phyloP scores from a whole-genome alignment of 1,139 yeast species.

The Pichia sp. region DNA sequence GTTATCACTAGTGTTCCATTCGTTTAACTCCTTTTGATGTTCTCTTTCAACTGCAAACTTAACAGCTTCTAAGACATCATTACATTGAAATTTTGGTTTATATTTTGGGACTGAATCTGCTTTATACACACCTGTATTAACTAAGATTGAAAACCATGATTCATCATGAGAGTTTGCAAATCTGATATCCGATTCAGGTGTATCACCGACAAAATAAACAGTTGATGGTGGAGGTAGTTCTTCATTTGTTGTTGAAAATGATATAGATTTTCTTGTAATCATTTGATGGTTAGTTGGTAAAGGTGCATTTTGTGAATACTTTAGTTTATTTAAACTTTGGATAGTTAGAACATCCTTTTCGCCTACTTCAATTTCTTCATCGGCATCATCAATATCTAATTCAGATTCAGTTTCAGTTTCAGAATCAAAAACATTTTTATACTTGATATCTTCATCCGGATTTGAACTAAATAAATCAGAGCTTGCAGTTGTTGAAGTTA shows the following conservation, averaged over 20 bases:
- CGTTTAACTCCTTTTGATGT: slow-evolving; percentile 60
- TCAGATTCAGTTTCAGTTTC: slow-evolving; percentile 31
- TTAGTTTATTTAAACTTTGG: slow-evolving; percentile 34
- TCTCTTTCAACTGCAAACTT: slow-evolving; percentile 77
- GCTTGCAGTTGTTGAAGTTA: slow-evolving; percentile 30
- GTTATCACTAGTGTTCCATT: slow-evolving; percentile 44
- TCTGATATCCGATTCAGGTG: slow-evolving; percentile 86
- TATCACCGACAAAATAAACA: slow-evolving; percentile 84
- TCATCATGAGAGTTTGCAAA: slow-evolving; percentile 82
- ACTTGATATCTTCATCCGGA: slow-evolving; percentile 8
- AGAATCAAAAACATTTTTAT: slow-evolving; percentile 16
- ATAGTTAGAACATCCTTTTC: slow-evolving; percentile 31
- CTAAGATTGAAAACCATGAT: slow-evolving; percentile 78
- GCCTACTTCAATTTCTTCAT: slow-evolving; percentile 28
- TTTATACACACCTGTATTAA: slow-evolving; percentile 81
- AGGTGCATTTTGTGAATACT: slow-evolving; percentile 22
- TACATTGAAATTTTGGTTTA: slow-evolving; percentile 66
- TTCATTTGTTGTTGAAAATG: slow-evolving; percentile 9
- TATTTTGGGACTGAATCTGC: slow-evolving; percentile 74
- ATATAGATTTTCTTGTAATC: not conserved
- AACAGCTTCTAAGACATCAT: slow-evolving; percentile 74
- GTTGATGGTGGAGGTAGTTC: slow-evolving; percentile 79
- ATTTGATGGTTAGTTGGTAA: not conserved
- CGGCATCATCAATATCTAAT: slow-evolving; percentile 29
- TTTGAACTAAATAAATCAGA: slow-evolving; percentile 12